Percentiles rank a stretch among this genome's conserved stretches.
Conservation (phyloP, 257 asterid species). For the Anisodus tanguticus region DNA sequence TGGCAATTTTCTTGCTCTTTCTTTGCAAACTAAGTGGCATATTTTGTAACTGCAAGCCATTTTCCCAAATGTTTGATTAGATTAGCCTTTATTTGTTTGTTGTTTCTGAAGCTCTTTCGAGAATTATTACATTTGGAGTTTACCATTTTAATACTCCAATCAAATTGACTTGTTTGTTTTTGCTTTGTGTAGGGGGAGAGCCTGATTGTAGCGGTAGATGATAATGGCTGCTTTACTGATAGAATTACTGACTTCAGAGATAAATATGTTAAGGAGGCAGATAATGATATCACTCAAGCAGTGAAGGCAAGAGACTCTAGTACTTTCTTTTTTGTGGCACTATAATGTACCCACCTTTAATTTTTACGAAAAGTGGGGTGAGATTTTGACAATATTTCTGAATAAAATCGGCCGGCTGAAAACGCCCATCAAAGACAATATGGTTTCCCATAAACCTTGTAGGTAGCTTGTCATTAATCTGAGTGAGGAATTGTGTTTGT, state of each 20-base stretch:
- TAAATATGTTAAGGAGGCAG: constrained; percentile 87
- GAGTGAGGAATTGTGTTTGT: constrained; percentile 4
- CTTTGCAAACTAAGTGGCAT: background rate
- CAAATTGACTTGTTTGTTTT: background rate
- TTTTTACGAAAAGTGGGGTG: background rate
- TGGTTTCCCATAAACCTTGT: constrained; percentile 16
- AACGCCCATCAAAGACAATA: background rate
- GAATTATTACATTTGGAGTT: too few species aligned
- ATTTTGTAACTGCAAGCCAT: background rate
- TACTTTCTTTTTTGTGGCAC: background rate
- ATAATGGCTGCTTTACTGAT: constrained; percentile 92
- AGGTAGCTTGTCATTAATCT: constrained; percentile 8
- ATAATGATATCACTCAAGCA: constrained; percentile 85
- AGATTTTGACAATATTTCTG: background rate
- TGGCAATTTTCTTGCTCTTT: background rate
- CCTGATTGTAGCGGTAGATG: constrained; percentile 92
- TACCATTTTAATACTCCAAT: background rate
- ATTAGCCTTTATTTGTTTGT: background rate
- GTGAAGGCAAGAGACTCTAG: constrained; percentile 57
- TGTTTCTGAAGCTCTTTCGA: background rate
- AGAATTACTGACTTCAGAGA: constrained; percentile 73
- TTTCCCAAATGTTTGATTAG: constrained; percentile 2
- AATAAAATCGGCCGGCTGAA: background rate
- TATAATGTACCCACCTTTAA: background rate
- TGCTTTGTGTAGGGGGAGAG: constrained; percentile 61